Evolutionary conservation across 2,329 filamentous ascomycete genomes (phyloP).

Genomic region (Phaeosphaeriaceae sp.): DNA sequence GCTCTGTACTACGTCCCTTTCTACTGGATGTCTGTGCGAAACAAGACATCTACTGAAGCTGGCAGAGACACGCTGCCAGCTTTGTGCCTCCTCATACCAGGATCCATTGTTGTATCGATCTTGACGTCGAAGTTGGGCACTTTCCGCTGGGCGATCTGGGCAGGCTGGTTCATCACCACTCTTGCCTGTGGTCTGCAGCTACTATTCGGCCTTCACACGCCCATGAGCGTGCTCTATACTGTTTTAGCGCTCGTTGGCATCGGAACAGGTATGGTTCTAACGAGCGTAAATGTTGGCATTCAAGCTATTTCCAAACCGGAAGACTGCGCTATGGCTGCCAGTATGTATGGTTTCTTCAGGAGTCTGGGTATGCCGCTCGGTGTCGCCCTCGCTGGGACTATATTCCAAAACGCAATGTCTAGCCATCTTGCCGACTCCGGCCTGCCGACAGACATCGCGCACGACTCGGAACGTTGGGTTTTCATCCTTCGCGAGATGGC

Average conservation of each 20-base stretch:
- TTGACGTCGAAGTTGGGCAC: conserved; percentile 34
- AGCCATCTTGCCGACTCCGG: conserved; percentile 28
- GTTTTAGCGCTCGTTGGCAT: conserved; percentile 50
- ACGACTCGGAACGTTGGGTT: conserved; percentile 38
- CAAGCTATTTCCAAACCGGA: conserved; percentile 47
- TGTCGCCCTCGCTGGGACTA: conserved; percentile 44
- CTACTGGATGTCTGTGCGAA: conserved; percentile 50
- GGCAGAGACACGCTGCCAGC: conserved; percentile 50
- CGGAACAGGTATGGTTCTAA: conserved; percentile 53
- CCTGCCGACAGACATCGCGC: conserved; percentile 30
- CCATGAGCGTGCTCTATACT: conserved; percentile 44
- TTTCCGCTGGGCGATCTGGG: conserved; percentile 52
- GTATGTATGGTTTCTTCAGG: conserved; percentile 49
- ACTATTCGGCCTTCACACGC: conserved; percentile 44
- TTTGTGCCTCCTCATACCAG: conserved; percentile 41
- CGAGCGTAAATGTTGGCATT: conserved; percentile 48
- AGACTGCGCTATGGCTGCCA: conserved; percentile 43
- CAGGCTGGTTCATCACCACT: conserved; percentile 50
- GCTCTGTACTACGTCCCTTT: conserved; percentile 54
- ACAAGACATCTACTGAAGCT: conserved; percentile 40
- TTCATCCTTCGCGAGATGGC: conserved; percentile 28
- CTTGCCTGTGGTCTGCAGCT: conserved; percentile 49
- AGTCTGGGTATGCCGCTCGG: conserved; percentile 56
- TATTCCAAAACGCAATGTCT: conserved; percentile 53
- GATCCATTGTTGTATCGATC: conserved; percentile 31